These are phyloP conservation scores for Trichoderma reesei DNA, from an alignment of 495 filamentous ascomycete species.

Conservation along the genomic window DNA sequence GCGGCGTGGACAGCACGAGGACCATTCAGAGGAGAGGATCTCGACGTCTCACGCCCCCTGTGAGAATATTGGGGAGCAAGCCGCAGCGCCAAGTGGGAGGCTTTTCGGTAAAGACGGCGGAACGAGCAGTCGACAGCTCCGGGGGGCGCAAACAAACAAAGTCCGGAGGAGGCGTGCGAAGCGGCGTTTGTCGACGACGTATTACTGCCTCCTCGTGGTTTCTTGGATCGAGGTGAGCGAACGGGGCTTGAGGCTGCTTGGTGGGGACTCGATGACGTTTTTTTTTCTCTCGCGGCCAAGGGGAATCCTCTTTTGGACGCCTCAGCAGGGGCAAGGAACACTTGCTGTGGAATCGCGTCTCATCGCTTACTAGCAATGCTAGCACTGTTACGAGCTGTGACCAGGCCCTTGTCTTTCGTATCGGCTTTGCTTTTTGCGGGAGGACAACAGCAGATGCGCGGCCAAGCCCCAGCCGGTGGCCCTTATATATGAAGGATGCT, in stretches of 20 bases:
- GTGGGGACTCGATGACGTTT: constrained; percentile 7
- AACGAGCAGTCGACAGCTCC: background rate
- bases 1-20: background rate
- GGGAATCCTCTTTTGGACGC: background rate
- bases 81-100: background rate
- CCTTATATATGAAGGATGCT: too few relatives aligned
- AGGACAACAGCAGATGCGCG: background rate
- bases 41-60: background rate
- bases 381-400: too few relatives aligned
- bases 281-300: constrained; percentile 4
- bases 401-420: background rate
- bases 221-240: constrained; percentile 6
- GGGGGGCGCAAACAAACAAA: background rate
- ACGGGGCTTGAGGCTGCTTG: constrained; percentile 6
- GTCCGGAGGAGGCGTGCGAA: background rate
- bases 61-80: background rate
- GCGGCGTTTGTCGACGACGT: background rate
- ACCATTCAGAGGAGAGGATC: background rate
- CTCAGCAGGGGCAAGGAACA: background rate
- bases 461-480: too few relatives aligned
- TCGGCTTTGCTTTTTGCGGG: background rate
- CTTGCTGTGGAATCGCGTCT: background rate
- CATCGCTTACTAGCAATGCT: background rate
- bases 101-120: background rate
- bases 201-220: background rate